Base-by-base conservation (phyloP, 169 alveolate species). In the Neospora caninum region DNA sequence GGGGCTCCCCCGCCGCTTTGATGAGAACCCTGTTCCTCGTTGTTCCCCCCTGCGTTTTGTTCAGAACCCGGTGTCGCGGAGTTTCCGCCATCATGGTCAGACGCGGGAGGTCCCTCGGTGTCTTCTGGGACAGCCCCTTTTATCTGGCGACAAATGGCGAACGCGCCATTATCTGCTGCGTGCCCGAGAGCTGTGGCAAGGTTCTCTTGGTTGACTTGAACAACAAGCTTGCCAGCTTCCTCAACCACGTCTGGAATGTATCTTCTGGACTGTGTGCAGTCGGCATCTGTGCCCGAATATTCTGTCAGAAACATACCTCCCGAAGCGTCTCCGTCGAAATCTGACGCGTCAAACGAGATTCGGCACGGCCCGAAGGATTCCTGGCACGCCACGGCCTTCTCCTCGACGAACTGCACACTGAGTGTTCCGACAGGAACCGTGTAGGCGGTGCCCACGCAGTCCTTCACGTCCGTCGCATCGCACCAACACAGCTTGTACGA, bases 401-500 rank as follows among this genome's bases (percentile, higher is more conserved):
- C 86, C 27, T 18, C 27, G 45, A 78, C 20, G 45, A 78, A 10
- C 80, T 84, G 92, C 80, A 93, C 86, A 42, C 36, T 41, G 70
- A 93, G 36, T 31, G 93, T 42, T 2, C 95, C 95, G 45, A 70
- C 84, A 41, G 31, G 45, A 4, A 45, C 93, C 91, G 45, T 10
- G 73, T 87, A 93, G 84, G 67, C 49, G 25, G 93, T 87, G 54
- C 34, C 54, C 27, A 27, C 88, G 78, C 95, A 93, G n/a, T 45
- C 86, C 34, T 83, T 38, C 39, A 49, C 43, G 25, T 67, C 43
- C 0, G 13, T 38, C 38, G 36, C 31, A 36, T 93, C 95, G 39
- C 95, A 93, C 95, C 95, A 93, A 67, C 95, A 93, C 89, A 93
- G 36, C 64, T 70, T 54, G 70, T 93, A 93, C 9, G 43, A 41